phyloP scores from a whole-genome alignment of 805 yeast genomes.

The Millerozyma acaciae region DNA sequence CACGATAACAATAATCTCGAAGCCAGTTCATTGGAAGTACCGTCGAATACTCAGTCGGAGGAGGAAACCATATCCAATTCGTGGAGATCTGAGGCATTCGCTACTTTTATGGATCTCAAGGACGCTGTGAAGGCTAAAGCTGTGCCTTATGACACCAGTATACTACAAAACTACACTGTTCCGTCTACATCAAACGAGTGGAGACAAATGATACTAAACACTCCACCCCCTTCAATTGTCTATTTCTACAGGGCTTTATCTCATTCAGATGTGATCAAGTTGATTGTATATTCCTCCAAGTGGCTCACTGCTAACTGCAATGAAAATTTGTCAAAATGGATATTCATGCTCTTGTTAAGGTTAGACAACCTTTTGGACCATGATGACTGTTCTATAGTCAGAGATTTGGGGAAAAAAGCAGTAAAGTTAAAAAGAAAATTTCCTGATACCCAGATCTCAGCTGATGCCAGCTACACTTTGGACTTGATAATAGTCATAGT shows the following conservation, averaged over 20 bases:
- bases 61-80: slow-evolving; percentile 7
- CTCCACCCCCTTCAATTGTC: slow-evolving; percentile 25
- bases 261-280: slow-evolving; percentile 30
- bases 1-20: neutral
- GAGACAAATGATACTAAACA: slow-evolving; percentile 26
- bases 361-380: slow-evolving; percentile 33
- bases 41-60: neutral
- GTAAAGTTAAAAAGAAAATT: slow-evolving; percentile 18
- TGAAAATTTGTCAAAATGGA: slow-evolving; percentile 30
- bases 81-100: slow-evolving; percentile 7
- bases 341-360: slow-evolving; percentile 30
- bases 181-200: slow-evolving; percentile 28
- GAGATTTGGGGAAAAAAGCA: slow-evolving; percentile 39
- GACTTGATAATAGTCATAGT: slow-evolving; percentile 31
- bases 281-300: slow-evolving; percentile 31
- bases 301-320: slow-evolving; percentile 34
- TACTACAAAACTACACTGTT: slow-evolving; percentile 2
- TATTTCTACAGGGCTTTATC: slow-evolving; percentile 20
- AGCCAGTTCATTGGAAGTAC: slow-evolving; percentile 1
- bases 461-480: slow-evolving; percentile 20
- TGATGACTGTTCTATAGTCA: slow-evolving; percentile 28
- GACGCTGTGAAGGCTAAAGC: slow-evolving; percentile 2
- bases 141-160: neutral
- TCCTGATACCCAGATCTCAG: slow-evolving; percentile 4
- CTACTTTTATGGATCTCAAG: slow-evolving; percentile 8